Evolutionary conservation across 305 asterid species (phyloP).

Genomic region (Euphrasia arctica): DNA sequence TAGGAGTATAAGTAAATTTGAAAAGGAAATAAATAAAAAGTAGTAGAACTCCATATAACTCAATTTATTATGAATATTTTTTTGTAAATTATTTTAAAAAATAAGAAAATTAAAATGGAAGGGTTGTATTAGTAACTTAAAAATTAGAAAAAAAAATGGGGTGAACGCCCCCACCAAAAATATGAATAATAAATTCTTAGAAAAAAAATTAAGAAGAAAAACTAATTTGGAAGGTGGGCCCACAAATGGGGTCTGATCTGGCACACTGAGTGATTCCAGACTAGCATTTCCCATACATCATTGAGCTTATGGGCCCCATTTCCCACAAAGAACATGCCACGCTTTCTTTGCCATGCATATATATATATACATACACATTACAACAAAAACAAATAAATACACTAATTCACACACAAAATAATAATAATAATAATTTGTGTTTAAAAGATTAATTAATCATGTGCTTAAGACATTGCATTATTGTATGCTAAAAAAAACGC

Average conservation of each 20-base stretch:
- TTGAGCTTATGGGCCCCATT: slow-evolving; percentile 44
- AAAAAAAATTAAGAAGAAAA: background rate
- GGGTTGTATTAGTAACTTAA: slow-evolving; percentile 15
- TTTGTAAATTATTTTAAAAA: too few relatives aligned
- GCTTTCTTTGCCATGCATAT: slow-evolving; percentile 35
- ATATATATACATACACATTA: slow-evolving; percentile 19
- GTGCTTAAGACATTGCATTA: background rate
- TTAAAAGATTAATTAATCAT: slow-evolving; percentile 31
- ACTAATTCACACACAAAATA: background rate
- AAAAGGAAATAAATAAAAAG: too few relatives aligned
- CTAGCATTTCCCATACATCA: slow-evolving; percentile 53
- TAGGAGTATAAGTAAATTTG: too few relatives aligned
- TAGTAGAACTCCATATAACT: too few relatives aligned
- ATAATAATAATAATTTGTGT: slow-evolving; percentile 12
- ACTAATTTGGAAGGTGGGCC: slow-evolving; percentile 21
- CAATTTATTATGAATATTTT: too few relatives aligned
- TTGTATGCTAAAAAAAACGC: background rate
- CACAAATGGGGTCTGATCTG: slow-evolving; percentile 49
- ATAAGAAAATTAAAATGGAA: too few relatives aligned
- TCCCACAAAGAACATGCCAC: slow-evolving; percentile 53
- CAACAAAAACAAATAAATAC: slow-evolving; percentile 2
- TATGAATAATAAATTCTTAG: background rate
- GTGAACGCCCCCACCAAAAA: slow-evolving; percentile 12
- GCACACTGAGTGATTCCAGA: slow-evolving; percentile 59
- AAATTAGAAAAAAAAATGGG: background rate